Conservation (phyloP, 306 rosid species). For the Cicer arietinum region DNA sequence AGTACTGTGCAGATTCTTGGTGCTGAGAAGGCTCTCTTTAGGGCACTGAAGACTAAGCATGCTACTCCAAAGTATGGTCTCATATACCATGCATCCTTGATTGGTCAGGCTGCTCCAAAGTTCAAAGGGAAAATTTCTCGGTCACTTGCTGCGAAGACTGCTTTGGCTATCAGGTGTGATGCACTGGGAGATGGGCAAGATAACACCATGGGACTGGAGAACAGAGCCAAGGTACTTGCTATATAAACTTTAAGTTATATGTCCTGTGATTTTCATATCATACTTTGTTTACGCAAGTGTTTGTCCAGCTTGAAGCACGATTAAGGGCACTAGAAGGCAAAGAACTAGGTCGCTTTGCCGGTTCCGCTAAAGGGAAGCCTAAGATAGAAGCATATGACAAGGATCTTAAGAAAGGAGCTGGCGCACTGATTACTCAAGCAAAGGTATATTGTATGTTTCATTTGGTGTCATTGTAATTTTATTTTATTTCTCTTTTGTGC, state of each 20-base stretch:
- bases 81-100: slow-evolving; percentile 90
- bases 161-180: slow-evolving; percentile 82
- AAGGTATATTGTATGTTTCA: slow-evolving; percentile 59
- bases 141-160: slow-evolving; percentile 88
- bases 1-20: slow-evolving; percentile 96
- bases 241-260: neutral
- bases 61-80: slow-evolving; percentile 96
- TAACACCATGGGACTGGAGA: slow-evolving; percentile 86
- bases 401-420: slow-evolving; percentile 84
- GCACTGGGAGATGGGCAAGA: slow-evolving; percentile 85
- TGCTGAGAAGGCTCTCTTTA: slow-evolving; percentile 94
- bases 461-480: neutral
- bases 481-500: neutral
- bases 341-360: slow-evolving; percentile 79
- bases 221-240: slow-evolving; percentile 70
- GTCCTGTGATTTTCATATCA: neutral
- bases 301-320: slow-evolving; percentile 73
- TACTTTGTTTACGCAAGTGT: neutral
- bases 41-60: slow-evolving; percentile 93
- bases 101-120: slow-evolving; percentile 95
- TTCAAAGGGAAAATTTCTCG: slow-evolving; percentile 88
- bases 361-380: slow-evolving; percentile 93
- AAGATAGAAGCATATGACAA: slow-evolving; percentile 88
- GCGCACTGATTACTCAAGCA: slow-evolving; percentile 79
- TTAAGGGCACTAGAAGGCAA: slow-evolving; percentile 87